Base-by-base conservation (phyloP, 352 stramenopile genomes). In the Peronosclerospora sorghi region DNA sequence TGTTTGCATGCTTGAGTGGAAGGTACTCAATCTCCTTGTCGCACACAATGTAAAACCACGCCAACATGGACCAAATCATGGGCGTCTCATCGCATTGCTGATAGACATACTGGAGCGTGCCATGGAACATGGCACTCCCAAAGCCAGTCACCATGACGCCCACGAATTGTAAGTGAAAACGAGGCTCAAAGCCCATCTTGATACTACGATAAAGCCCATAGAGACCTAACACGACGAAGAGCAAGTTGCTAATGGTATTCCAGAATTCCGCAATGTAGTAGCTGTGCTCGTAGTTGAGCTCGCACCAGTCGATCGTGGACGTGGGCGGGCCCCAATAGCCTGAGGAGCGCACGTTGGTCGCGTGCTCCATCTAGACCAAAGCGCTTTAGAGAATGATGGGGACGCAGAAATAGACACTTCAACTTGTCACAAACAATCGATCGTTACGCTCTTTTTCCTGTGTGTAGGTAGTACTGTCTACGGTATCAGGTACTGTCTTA, bases 251-350 rank as follows among this genome's bases (percentile, higher is more conserved):
- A 35, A 87, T 35, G 5, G 79, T 90, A 59, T 94, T 94, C 77
- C 80, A 91, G 57, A 86, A 89, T 68, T 94, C 81, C 45, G 81
- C 81, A 29, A 94, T 56, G 49, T 87, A 92, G 48, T 55, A 68
- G 50, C 63, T 83, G 59, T 80, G 50, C 50, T 82, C 45, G 49
- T 94, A 94, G 56, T 94, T 89, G 52, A 37, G 46, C 55, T 94
- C 81, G 48, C 81, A 94, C 81, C 81, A 94, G 59, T 94, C 75
- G 47, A 91, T 86, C 6, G 77, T 86, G 21, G 81, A 71, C 13
- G 76, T 88, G 6, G 72, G 60, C 1, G 60, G 39, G 1, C 80
- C 81, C 81, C 81, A 94, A 51, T 68, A 89, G 10, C 72, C 62
- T n/a, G n/a, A n/a, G n/a, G n/a, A n/a, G n/a, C n/a, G n/a, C n/a